phyloP scores from a whole-genome alignment of 2,329 filamentous ascomycete species.

The Penicillium sclerotigenum region DNA sequence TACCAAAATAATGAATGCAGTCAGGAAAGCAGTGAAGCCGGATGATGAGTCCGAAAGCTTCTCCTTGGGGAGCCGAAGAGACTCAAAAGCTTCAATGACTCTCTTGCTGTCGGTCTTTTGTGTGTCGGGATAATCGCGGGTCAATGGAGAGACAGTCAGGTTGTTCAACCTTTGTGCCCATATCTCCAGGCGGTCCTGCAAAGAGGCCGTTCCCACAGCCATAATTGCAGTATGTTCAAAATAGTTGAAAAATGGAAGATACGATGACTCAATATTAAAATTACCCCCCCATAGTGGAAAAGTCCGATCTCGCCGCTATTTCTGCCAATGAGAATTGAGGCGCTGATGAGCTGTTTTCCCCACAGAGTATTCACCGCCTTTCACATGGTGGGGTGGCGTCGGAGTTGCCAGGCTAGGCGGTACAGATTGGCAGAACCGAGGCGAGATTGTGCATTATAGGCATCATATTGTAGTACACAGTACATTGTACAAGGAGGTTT shows the following conservation, averaged over 20 bases:
- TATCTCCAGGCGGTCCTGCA: slow-evolving; percentile 41
- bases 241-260: slow-evolving; percentile 12
- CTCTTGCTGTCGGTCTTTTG: slow-evolving; percentile 38
- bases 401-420: background rate
- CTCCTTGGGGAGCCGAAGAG: slow-evolving; percentile 37
- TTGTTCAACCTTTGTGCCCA: slow-evolving; percentile 43
- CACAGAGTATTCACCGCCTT: slow-evolving; percentile 19
- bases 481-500: background rate
- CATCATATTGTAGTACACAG: too few relatives aligned
- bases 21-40: slow-evolving; percentile 42
- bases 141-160: slow-evolving; percentile 44
- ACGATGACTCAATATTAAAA: slow-evolving; percentile 26
- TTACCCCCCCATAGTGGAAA: slow-evolving; percentile 21
- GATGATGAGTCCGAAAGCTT: slow-evolving; percentile 38
- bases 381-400: background rate
- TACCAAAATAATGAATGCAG: slow-evolving; percentile 45
- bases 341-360: slow-evolving; percentile 16
- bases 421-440: background rate
- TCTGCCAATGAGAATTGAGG: slow-evolving; percentile 3
- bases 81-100: slow-evolving; percentile 45
- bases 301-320: slow-evolving; percentile 30
- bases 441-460: background rate
- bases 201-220: slow-evolving; percentile 32
- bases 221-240: slow-evolving; percentile 29
- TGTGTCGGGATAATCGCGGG: slow-evolving; percentile 44